These are phyloP conservation scores for Candida berthetii DNA, from an alignment of 805 yeast genomes.

Conservation along the genomic window DNA sequence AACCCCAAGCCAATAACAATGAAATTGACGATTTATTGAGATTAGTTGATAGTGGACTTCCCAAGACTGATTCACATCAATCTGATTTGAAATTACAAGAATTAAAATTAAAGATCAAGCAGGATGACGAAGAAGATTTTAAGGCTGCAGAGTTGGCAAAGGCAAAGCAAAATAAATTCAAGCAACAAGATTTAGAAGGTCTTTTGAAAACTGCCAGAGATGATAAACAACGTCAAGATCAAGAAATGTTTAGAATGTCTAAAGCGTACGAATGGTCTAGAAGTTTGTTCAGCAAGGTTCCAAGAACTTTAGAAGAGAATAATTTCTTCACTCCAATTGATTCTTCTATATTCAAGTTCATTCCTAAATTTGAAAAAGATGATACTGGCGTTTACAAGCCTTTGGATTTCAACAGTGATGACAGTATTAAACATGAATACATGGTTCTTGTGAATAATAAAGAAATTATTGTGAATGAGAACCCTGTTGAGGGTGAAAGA, in stretches of 20 bases:
- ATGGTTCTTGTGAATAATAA: slow-evolving; percentile 10
- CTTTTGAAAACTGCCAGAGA: slow-evolving; percentile 38
- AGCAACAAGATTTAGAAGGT: slow-evolving; percentile 24
- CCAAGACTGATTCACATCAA: slow-evolving; percentile 1
- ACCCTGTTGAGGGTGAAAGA: slow-evolving; percentile 33
- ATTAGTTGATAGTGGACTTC: background rate
- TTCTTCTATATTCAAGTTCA: slow-evolving; percentile 18
- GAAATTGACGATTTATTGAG: slow-evolving; percentile 1
- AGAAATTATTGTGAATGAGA: slow-evolving; percentile 21
- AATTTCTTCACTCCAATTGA: slow-evolving; percentile 35
- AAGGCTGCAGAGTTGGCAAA: background rate
- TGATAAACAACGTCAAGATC: slow-evolving; percentile 31
- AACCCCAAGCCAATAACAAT: background rate
- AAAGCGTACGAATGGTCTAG: slow-evolving; percentile 49
- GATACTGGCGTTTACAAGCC: slow-evolving; percentile 3
- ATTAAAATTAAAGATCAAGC: background rate
- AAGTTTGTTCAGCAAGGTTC: slow-evolving; percentile 23
- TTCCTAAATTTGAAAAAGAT: slow-evolving; percentile 13
- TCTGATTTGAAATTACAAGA: slow-evolving; percentile 1
- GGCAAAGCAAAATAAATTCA: too few relatives aligned
- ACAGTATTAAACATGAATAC: slow-evolving; percentile 13
- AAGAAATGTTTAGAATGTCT: slow-evolving; percentile 37
- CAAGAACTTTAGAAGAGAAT: slow-evolving; percentile 30
- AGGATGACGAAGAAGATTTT: background rate
- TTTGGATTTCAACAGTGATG: background rate